phyloP scores from a whole-genome alignment of 345 rosid species.

The Salix udensis region DNA sequence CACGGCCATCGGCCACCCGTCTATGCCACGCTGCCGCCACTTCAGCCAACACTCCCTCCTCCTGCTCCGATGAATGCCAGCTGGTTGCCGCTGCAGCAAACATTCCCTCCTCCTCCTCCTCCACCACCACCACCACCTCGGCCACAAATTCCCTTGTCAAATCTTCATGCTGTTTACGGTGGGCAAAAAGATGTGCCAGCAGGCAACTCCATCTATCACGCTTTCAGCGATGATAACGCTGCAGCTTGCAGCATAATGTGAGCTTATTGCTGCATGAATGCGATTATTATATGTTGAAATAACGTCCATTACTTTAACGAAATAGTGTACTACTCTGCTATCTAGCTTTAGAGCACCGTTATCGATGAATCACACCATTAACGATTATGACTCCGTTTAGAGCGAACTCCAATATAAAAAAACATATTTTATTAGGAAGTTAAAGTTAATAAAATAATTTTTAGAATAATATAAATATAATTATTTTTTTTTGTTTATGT shows the following conservation, averaged over 20 bases:
- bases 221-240: conserved; percentile 21
- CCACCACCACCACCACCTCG: conserved; percentile 10
- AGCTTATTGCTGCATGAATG: not conserved
- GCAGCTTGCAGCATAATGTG: conserved; percentile 20
- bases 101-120: not conserved
- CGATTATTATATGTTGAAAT: not conserved
- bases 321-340: too few relatives aligned
- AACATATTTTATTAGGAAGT: too few relatives aligned
- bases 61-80: not conserved
- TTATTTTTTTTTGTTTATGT: too few relatives aligned
- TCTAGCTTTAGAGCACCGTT: too few relatives aligned
- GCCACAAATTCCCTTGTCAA: not conserved
- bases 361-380: too few relatives aligned
- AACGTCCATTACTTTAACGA: too few relatives aligned
- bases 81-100: not conserved
- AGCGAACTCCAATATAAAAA: too few relatives aligned
- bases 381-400: too few relatives aligned
- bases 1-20: too few relatives aligned
- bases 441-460: too few relatives aligned
- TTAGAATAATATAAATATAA: too few relatives aligned
- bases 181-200: conserved; percentile 4
- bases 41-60: not conserved
- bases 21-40: not conserved
- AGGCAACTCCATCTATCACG: conserved; percentile 20
- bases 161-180: conserved; percentile 16